Base-by-base conservation (phyloP, 106 monocot species). In the Allium cepa region DNA sequence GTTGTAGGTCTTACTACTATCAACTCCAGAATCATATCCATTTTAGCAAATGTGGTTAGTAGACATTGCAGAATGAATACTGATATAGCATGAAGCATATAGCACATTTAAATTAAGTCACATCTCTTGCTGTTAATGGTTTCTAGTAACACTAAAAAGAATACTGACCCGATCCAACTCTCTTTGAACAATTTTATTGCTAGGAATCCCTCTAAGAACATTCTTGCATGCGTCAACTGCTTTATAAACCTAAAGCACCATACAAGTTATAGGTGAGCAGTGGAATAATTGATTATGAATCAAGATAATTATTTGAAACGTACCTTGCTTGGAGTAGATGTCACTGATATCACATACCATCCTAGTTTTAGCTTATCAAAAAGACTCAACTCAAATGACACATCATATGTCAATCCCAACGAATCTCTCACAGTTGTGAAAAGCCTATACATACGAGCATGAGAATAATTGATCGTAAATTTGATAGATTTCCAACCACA, bases 211-310 rank as follows among this genome's bases (percentile, higher is more conserved):
- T 80, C 97, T 84, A n/a, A 99, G 87, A 69, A 93, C 97, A 73
- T 76, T 78, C 64, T 99, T 99, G 93, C 97, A 99, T 71, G 97
- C 97, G 81, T 99, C 97, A 60, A 99, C 97, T 73, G 97, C 92
- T 71, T 90, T 99, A 68, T 83, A 75, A 71, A 99, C 97, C 94
- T 87, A 61, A 58, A 22, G 36, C 36, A 36, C 36, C 36, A 5
- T 36, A 36, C 5, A 36, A 36, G 1, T 36, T 36, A 0, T 36
- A 36, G 36, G 36, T 36, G 36, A 36, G 36, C 36, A 36, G 36
- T 5, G 36, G 36, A 36, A 36, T 36, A 36, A 36, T 36, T 36
- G 36, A 36, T 36, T 36, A 36, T 36, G 36, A 36, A 36, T 36
- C 36, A 36, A 36, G 36, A 36, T 36, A 4, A 36, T 36, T 36